Percentiles rank a stretch among this genome's conserved stretches.
Conservation (phyloP, 2,329 filamentous ascomycete species). For the Scytalidium lignicola region DNA sequence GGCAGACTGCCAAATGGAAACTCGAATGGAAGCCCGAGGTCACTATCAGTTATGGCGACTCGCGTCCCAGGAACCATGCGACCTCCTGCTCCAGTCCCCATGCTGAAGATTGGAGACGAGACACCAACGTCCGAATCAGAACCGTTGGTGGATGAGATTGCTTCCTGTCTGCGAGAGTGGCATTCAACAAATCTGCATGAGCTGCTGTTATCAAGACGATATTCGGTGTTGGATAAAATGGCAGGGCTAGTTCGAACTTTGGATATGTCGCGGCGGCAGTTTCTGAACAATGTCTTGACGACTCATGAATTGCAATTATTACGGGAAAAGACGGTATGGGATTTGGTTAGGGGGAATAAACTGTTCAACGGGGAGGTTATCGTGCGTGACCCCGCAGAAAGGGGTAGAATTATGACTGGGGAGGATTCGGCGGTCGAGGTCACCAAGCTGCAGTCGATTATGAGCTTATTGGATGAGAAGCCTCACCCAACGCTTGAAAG, state of each 20-base stretch:
- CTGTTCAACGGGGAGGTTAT: constrained; percentile 91
- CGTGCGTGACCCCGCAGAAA: constrained; percentile 79
- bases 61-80: constrained; percentile 66
- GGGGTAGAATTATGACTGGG: constrained; percentile 80
- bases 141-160: constrained; percentile 94
- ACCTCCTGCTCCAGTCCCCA: constrained; percentile 87
- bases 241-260: constrained; percentile 76
- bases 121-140: constrained; percentile 85
- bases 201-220: constrained; percentile 76
- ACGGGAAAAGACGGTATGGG: constrained; percentile 91
- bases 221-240: constrained; percentile 74
- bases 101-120: constrained; percentile 97
- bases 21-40: constrained; percentile 17
- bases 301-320: constrained; percentile 73
- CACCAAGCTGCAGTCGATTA: constrained; percentile 86
- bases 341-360: constrained; percentile 90
- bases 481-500: constrained; percentile 64
- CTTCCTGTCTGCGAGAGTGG: constrained; percentile 95
- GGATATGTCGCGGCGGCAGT: constrained; percentile 79
- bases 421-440: constrained; percentile 92
- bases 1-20: not conserved
- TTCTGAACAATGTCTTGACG: constrained; percentile 91
- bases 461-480: constrained; percentile 87
- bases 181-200: constrained; percentile 96
- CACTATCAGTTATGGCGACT: constrained; percentile 42